Evolutionary conservation across 2,329 filamentous ascomycete genomes (phyloP).

Genomic region (Pseudodiploospora longispora): DNA sequence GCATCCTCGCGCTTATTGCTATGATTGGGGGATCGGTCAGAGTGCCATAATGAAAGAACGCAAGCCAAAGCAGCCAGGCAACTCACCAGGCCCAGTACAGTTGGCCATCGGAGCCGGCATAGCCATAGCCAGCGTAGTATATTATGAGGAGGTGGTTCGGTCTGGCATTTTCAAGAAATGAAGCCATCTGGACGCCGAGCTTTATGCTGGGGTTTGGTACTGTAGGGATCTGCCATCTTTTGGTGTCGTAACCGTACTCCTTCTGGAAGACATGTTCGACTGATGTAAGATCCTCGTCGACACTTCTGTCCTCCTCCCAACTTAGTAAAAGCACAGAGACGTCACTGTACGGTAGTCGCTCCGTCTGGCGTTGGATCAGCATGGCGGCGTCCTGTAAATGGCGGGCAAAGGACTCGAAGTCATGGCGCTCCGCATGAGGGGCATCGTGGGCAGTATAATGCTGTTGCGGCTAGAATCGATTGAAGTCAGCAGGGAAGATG

Average conservation of each 20-base stretch:
- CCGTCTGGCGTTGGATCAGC: conserved; percentile 56
- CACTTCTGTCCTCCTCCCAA: conserved; percentile 52
- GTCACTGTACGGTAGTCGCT: conserved; percentile 47
- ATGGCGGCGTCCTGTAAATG: conserved; percentile 62
- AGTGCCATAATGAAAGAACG: conserved; percentile 9
- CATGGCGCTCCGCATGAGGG: conserved; percentile 41
- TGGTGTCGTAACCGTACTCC: conserved; percentile 52
- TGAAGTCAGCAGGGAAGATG: neutral
- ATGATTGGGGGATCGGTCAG: conserved; percentile 25
- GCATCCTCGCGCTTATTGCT: conserved; percentile 51
- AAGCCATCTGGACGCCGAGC: conserved; percentile 51
- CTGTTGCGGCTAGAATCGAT: conserved; percentile 18
- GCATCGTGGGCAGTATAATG: conserved; percentile 32
- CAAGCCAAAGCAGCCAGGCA: conserved; percentile 3
- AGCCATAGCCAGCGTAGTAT: conserved; percentile 57
- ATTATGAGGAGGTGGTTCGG: conserved; percentile 55
- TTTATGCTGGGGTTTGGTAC: conserved; percentile 52
- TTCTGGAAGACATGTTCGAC: conserved; percentile 52
- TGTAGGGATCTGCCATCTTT: conserved; percentile 54
- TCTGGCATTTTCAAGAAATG: conserved; percentile 49
- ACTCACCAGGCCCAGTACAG: conserved; percentile 61
- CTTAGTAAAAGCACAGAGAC: conserved; percentile 53
- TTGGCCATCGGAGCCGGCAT: conserved; percentile 49
- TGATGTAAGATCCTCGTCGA: conserved; percentile 44
- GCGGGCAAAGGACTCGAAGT: conserved; percentile 59